Conservation (phyloP, 2,329 filamentous ascomycete genomes). For the Epichloe bromicola region DNA sequence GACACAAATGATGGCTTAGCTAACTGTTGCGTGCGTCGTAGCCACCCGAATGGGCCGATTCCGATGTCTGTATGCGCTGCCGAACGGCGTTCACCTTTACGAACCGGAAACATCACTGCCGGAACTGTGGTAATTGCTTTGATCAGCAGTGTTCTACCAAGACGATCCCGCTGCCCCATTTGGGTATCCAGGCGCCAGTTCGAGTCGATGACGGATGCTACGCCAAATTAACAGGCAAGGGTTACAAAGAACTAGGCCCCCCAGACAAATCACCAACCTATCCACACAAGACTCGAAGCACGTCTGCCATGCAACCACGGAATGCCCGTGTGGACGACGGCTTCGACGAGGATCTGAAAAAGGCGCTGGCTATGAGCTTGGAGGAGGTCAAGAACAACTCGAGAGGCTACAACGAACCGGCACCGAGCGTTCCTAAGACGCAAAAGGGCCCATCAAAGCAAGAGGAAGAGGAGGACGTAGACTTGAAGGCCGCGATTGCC, state of each 20-base stretch:
- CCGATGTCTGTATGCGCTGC: conserved; percentile 97
- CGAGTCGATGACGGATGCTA: conserved; percentile 95
- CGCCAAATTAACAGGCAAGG: conserved; percentile 70
- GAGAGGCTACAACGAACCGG: conserved; percentile 57
- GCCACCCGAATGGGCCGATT: conserved; percentile 96
- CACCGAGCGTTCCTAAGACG: conserved; percentile 23
- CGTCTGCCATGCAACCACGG: conserved; percentile 71
- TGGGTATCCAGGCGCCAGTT: conserved; percentile 83
- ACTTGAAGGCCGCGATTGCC: conserved; percentile 88
- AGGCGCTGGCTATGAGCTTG: conserved; percentile 88
- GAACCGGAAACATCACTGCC: conserved; percentile 95
- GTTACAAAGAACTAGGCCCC: conserved; percentile 22
- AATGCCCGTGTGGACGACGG: conserved; percentile 77
- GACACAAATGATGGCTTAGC: neutral
- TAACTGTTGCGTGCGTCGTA: conserved; percentile 20
- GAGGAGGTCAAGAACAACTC: conserved; percentile 75
- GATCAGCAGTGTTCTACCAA: conserved; percentile 92
- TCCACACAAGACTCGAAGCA: conserved; percentile 51
- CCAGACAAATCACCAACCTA: conserved; percentile 37
- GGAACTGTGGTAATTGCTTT: conserved; percentile 96
- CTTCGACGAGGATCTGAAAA: conserved; percentile 91
- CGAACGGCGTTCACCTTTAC: conserved; percentile 93
- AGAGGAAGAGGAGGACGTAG: conserved; percentile 79
- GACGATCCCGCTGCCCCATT: conserved; percentile 72
- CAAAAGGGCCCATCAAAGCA: conserved; percentile 21